Conservation (phyloP, 2,329 filamentous ascomycete genomes). For the Byssothecium circinans region DNA sequence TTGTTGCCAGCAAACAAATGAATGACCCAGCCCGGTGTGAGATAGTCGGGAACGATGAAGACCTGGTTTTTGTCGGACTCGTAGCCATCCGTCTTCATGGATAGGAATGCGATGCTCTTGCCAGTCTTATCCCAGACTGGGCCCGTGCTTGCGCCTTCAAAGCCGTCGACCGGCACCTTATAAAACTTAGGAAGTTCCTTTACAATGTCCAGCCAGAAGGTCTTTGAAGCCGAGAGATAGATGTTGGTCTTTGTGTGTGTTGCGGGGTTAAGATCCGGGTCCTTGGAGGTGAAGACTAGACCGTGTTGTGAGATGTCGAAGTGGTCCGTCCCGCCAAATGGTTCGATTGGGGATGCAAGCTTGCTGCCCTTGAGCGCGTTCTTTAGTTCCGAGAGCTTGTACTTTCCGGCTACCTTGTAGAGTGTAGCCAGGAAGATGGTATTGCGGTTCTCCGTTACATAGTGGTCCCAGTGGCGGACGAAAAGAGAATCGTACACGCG, state of each 20-base stretch:
- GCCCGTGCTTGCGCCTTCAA: slow-evolving; percentile 63
- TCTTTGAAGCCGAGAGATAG: slow-evolving; percentile 68
- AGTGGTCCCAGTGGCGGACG: slow-evolving; percentile 83
- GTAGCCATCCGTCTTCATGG: slow-evolving; percentile 76
- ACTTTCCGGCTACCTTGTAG: slow-evolving; percentile 28
- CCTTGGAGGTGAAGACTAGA: slow-evolving; percentile 74
- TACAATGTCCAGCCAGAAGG: slow-evolving; percentile 50
- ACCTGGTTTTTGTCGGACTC: slow-evolving; percentile 77
- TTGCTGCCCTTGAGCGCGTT: slow-evolving; percentile 65
- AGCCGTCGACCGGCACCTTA: slow-evolving; percentile 60
- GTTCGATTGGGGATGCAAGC: slow-evolving; percentile 69
- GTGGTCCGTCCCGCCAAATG: slow-evolving; percentile 78
- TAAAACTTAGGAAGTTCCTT: slow-evolving; percentile 43
- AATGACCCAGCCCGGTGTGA: slow-evolving; percentile 59
- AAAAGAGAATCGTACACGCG: slow-evolving; percentile 75
- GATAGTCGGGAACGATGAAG: slow-evolving; percentile 64
- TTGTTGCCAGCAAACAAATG: slow-evolving; percentile 65
- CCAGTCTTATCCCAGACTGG: slow-evolving; percentile 78
- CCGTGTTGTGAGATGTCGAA: slow-evolving; percentile 72
- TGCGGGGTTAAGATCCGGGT: slow-evolving; percentile 69
- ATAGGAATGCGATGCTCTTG: slow-evolving; percentile 70
- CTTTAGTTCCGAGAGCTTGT: slow-evolving; percentile 51
- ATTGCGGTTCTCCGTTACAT: slow-evolving; percentile 67
- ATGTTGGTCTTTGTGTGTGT: slow-evolving; percentile 81
- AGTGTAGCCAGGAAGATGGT: slow-evolving; percentile 74